Percentiles rank a stretch among this genome's conserved stretches.
Conservation (phyloP, 495 filamentous ascomycete species). For the Beverwykella pulmonaria region DNA sequence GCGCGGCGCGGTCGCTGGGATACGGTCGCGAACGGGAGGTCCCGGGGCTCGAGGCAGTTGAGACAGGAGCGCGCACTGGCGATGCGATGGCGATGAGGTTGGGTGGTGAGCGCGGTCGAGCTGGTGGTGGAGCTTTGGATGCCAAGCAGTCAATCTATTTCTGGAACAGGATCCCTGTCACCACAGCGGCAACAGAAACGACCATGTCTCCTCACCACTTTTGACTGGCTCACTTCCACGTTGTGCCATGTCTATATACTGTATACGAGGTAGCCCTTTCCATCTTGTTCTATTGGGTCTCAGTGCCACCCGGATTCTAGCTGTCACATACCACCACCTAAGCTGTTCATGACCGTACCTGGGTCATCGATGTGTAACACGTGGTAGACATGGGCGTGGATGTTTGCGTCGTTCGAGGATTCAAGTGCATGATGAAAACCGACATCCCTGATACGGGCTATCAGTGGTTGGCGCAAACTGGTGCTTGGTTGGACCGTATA, state of each 20-base stretch:
- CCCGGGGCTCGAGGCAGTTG: not conserved
- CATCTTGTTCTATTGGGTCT: not conserved
- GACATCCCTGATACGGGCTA: not conserved
- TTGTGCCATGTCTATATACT: not conserved
- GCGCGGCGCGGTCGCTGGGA: not conserved
- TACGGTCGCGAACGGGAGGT: not conserved
- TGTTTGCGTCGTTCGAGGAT: too few species aligned
- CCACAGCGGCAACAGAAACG: not conserved
- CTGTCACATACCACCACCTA: not conserved
- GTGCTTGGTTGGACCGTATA: not conserved
- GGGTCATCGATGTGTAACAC: not conserved
- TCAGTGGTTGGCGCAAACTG: not conserved
- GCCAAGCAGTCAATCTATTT: not conserved
- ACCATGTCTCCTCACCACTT: not conserved
- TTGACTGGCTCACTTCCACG: not conserved
- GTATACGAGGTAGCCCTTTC: not conserved
- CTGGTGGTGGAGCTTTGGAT: not conserved
- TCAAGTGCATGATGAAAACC: too few species aligned
- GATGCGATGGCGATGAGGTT: not conserved
- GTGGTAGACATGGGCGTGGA: not conserved
- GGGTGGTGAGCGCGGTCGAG: not conserved
- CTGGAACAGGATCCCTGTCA: not conserved
- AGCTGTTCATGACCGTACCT: too few species aligned
- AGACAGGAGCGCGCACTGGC: not conserved
- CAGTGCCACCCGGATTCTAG: not conserved